Evolutionary conservation across 176 grass and related monocot genomes (phyloP).

Genomic region (Themeda triandra): DNA sequence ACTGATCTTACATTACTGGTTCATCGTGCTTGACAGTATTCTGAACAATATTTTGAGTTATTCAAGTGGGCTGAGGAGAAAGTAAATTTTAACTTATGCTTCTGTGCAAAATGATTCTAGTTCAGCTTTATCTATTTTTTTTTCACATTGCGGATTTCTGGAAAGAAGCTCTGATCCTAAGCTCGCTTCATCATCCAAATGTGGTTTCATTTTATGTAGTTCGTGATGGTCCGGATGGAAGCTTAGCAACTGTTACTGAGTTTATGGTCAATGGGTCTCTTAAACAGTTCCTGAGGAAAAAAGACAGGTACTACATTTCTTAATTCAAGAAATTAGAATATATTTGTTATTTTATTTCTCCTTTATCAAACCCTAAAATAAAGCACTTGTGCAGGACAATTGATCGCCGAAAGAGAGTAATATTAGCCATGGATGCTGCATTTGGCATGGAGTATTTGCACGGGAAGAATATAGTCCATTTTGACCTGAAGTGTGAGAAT

Average conservation of each 20-base stretch:
- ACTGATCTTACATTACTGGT: neutral
- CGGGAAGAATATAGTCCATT: constrained; percentile 94
- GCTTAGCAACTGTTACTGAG: constrained; percentile 92
- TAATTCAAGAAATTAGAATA: constrained; percentile 6
- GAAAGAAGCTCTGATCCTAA: constrained; percentile 90
- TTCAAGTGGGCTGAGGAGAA: neutral
- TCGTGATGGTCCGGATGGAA: constrained; percentile 88
- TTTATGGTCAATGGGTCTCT: constrained; percentile 99
- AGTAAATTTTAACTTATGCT: neutral
- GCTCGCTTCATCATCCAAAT: constrained; percentile 97
- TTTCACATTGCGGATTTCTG: constrained; percentile 96
- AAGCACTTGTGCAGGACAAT: constrained; percentile 61
- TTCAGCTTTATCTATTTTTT: constrained; percentile 15
- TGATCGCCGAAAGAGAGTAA: constrained; percentile 93
- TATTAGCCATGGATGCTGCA: constrained; percentile 96
- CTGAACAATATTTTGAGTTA: neutral
- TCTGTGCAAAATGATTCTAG: constrained; percentile 24
- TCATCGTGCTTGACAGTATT: constrained; percentile 1
- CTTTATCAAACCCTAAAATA: constrained; percentile 21
- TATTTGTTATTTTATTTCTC: constrained; percentile 13
- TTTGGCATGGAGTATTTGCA: constrained; percentile 99
- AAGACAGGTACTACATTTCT: constrained; percentile 66
- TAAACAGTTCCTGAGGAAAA: constrained; percentile 95
- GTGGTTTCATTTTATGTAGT: constrained; percentile 98
- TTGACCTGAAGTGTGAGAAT: constrained; percentile 97